Conservation (phyloP, 2,329 filamentous ascomycete species). For the Cladosporium colombiae region DNA sequence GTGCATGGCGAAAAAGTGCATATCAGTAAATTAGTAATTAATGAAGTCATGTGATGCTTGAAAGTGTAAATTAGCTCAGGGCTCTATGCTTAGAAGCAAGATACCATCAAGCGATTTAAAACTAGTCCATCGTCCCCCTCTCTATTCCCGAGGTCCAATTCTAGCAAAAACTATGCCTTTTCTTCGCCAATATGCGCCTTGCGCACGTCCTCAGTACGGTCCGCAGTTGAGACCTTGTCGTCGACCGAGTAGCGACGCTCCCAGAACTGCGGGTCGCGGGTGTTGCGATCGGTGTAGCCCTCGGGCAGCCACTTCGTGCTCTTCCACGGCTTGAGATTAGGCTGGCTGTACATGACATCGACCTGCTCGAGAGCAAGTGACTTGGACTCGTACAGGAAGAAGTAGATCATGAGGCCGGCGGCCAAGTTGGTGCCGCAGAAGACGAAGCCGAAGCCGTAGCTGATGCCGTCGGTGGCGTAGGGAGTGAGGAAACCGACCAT, state of each 20-base stretch:
- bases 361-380: slow-evolving; percentile 39
- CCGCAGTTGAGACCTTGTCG: background rate
- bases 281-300: slow-evolving; percentile 36
- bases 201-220: background rate
- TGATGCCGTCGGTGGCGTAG: slow-evolving; percentile 33
- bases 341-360: slow-evolving; percentile 39
- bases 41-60: background rate
- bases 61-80: background rate
- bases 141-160: background rate
- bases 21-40: background rate
- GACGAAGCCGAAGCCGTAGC: slow-evolving; percentile 34
- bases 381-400: slow-evolving; percentile 41
- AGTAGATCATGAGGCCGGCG: slow-evolving; percentile 30
- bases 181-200: background rate
- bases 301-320: slow-evolving; percentile 40
- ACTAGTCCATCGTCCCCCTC: background rate
- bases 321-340: slow-evolving; percentile 31
- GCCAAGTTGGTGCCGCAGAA: slow-evolving; percentile 40
- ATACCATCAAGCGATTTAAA: background rate
- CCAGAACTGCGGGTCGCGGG: slow-evolving; percentile 29
- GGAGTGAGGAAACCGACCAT: slow-evolving; percentile 40
- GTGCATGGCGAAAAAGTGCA: too few species aligned
- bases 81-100: background rate
- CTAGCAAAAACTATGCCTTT: background rate
- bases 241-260: background rate